Base-by-base conservation (phyloP, 257 asterid genomes). In the Solanum medicagineum region DNA sequence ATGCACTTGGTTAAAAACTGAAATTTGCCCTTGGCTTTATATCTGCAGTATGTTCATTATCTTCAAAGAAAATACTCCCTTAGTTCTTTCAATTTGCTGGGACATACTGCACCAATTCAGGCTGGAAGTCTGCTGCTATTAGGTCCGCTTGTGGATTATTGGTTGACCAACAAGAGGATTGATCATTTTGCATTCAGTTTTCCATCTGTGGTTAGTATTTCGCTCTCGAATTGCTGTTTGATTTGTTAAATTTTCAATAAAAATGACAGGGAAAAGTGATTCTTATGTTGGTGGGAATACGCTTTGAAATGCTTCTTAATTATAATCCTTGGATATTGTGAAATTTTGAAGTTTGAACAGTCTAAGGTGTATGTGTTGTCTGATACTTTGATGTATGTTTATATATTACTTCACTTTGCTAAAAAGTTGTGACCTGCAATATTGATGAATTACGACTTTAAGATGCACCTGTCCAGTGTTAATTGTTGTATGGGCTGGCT, bases 91-190 rank as follows among this genome's bases (percentile, higher is more conserved):
- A 97, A 93, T 91, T 95, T 97, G 82, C 95, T 97, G 87, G 99
- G 99, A 68, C 99, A 97, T 89, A 95, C 98, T 45, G 98, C 99
- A 85, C 99, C 99, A 22, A 97, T 90, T 70, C 99, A 95, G 91
- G 99, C 99, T 86, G 98, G 87, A 77, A 90, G 98, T n/a, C 89
- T 97, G 84, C 87, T 97, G 87, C 79, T 94, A 86, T 4, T 95
- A 74, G 99, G 99, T 85, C 98, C 99, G 9, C 91, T 97, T 89
- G 89, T 97, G 87, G 99, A 97, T 93, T 79, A 79, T 79, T 95
- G 98, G 99, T 88, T 97, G 93, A 97, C 98, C 51, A 87, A 86
- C 94, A 94, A 93, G 90, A 94, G 99, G 87, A 90, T 97, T 65
- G 98, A 95, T 79, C 93, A 91, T 85, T 97, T 85, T 85, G 86